Conservation (phyloP, 1,284 basidiomycete genomes). For the Ceratobasidium papillatum region DNA sequence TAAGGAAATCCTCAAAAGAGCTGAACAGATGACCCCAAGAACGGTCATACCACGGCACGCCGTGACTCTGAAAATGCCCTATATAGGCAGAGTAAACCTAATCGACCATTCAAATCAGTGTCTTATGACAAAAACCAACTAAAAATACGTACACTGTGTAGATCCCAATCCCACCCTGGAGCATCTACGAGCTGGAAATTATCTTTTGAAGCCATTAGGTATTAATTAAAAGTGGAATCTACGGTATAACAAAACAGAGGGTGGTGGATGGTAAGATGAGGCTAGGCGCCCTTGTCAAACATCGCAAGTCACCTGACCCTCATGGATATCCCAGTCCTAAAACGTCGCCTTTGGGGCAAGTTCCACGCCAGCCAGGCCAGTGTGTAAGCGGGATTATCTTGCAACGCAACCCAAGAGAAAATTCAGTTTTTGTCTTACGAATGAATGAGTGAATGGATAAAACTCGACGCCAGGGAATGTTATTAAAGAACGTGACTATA, state of each 20-base stretch:
- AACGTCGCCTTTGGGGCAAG: not conserved
- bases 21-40: slow-evolving; percentile 84
- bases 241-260: not conserved
- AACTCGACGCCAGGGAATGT: no score
- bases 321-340: not conserved
- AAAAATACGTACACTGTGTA: slow-evolving; percentile 71
- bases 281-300: not conserved
- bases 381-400: no score
- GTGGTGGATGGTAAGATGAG: not conserved
- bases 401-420: no score
- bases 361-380: no score
- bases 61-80: slow-evolving; percentile 79
- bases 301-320: not conserved
- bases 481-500: not conserved
- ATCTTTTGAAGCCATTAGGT: slow-evolving; percentile 22
- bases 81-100: slow-evolving; percentile 86
- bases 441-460: no score
- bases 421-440: no score
- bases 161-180: slow-evolving; percentile 81
- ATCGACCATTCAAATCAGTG: not conserved
- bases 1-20: slow-evolving; percentile 81
- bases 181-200: slow-evolving; percentile 76
- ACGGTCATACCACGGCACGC: slow-evolving; percentile 80
- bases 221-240: not conserved
- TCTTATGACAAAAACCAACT: slow-evolving; percentile 20